These are phyloP conservation scores for Wallacemonas sp. DNA, from an alignment of 208 protist species.

Conservation along the genomic window DNA sequence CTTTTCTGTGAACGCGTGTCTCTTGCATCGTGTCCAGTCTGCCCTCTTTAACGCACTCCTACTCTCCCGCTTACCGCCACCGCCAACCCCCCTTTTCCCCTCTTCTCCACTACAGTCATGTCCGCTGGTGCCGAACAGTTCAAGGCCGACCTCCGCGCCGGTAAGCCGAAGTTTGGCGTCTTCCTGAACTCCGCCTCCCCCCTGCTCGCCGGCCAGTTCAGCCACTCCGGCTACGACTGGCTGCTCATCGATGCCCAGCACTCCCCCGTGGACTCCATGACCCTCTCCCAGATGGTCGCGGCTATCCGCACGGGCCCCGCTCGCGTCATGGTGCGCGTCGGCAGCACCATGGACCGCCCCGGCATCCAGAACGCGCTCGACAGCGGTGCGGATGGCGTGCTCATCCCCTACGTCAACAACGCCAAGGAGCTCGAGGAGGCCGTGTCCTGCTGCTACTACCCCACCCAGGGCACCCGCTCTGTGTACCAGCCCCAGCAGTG, in stretches of 20 bases:
- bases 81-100: slow-evolving; percentile 2
- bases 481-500: slow-evolving; percentile 82
- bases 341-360: slow-evolving; percentile 66
- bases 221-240: slow-evolving; percentile 85
- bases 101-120: slow-evolving; percentile 25
- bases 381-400: slow-evolving; percentile 74
- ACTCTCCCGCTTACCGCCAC: background rate
- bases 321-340: slow-evolving; percentile 74
- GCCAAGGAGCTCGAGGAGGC: slow-evolving; percentile 69
- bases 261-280: slow-evolving; percentile 61
- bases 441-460: slow-evolving; percentile 83
- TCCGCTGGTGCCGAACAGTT: slow-evolving; percentile 75
- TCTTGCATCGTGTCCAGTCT: slow-evolving; percentile 4
- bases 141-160: slow-evolving; percentile 76
- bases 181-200: slow-evolving; percentile 78
- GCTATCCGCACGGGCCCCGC: slow-evolving; percentile 65
- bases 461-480: slow-evolving; percentile 69
- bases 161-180: slow-evolving; percentile 82
- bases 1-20: no score
- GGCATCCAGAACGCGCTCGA: slow-evolving; percentile 83
- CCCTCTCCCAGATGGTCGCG: slow-evolving; percentile 63
- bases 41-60: slow-evolving; percentile 3
- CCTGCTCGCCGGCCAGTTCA: slow-evolving; percentile 78
- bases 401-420: slow-evolving; percentile 85
- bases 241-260: slow-evolving; percentile 80